Conservation (phyloP, 2,329 filamentous ascomycete species). For the Aspergillus pseudoterreus region DNA sequence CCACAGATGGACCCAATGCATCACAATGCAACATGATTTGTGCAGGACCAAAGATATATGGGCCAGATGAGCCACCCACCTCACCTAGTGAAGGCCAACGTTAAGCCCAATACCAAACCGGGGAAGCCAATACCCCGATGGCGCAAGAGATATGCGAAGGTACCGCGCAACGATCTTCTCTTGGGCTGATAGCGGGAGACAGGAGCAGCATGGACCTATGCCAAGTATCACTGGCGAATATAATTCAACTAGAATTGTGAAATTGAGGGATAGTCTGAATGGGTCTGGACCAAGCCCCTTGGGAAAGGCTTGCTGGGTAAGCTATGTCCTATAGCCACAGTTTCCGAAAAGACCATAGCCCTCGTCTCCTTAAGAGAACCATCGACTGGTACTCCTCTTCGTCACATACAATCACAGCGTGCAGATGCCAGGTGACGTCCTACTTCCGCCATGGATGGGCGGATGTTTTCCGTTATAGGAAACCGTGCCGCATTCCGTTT, state of each 20-base stretch:
- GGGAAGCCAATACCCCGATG: neutral
- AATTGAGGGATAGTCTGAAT: neutral
- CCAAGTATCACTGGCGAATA: neutral
- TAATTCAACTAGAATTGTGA: neutral
- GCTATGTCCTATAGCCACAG: too few relatives aligned
- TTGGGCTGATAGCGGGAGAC: neutral
- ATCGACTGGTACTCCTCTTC: too few relatives aligned
- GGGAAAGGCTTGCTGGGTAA: too few relatives aligned
- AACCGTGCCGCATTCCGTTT: conserved; percentile 14
- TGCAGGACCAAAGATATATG: neutral
- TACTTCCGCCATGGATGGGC: conserved; percentile 1
- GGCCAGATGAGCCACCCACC: neutral
- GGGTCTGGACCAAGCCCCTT: neutral
- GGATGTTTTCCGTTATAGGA: conserved; percentile 3
- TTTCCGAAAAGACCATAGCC: too few relatives aligned
- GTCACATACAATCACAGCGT: neutral
- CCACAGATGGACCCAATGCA: neutral
- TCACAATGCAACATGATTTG: neutral
- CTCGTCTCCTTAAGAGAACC: too few relatives aligned
- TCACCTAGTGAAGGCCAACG: neutral
- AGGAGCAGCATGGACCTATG: neutral
- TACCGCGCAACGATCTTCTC: neutral
- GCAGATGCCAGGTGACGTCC: neutral
- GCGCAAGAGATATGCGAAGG: too few relatives aligned
- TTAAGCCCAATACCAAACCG: neutral